These are phyloP conservation scores for Cyclotella choctawhatcheeana DNA, from an alignment of 108 stramenopile genomes.

Conservation along the genomic window DNA sequence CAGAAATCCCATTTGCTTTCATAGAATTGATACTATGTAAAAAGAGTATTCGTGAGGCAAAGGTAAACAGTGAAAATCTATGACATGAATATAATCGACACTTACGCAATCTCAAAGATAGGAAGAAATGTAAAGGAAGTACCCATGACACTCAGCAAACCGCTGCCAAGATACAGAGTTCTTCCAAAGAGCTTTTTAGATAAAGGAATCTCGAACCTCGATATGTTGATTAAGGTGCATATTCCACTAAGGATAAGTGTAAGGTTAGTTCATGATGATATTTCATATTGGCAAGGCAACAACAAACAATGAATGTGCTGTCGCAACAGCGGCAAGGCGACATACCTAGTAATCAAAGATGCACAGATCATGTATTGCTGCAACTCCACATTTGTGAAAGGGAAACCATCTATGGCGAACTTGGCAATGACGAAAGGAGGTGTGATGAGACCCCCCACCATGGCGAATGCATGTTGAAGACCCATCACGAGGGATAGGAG, in stretches of 20 bases:
- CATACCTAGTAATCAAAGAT: not conserved
- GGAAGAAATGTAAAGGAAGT: conserved; percentile 83
- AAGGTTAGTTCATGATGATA: not conserved
- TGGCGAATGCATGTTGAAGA: conserved; percentile 81
- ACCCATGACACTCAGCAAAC: conserved; percentile 81
- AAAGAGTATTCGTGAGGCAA: too few species aligned
- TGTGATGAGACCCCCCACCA: conserved; percentile 76
- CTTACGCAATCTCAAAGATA: conserved; percentile 80
- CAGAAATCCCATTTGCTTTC: conserved; percentile 60
- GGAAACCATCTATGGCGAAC: conserved; percentile 55
- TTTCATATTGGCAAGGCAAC: not conserved
- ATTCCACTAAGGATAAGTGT: conserved; percentile 73
- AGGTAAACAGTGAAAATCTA: too few species aligned
- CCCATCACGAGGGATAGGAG: conserved; percentile 52
- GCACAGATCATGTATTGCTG: conserved; percentile 79
- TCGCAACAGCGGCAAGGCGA: too few species aligned
- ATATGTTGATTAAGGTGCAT: conserved; percentile 71
- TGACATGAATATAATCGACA: too few species aligned
- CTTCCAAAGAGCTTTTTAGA: conserved; percentile 60
- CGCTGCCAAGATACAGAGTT: conserved; percentile 63
- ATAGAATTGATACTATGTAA: conserved; percentile 65
- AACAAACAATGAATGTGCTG: too few species aligned
- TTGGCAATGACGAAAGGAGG: conserved; percentile 65
- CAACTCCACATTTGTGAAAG: conserved; percentile 49
- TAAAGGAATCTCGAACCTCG: conserved; percentile 57